Evolutionary conservation across 176 grass and related monocot species (phyloP), one percentile per base, ranked within the genome.

Genomic region (Echinochloa phyllopogon): DNA sequence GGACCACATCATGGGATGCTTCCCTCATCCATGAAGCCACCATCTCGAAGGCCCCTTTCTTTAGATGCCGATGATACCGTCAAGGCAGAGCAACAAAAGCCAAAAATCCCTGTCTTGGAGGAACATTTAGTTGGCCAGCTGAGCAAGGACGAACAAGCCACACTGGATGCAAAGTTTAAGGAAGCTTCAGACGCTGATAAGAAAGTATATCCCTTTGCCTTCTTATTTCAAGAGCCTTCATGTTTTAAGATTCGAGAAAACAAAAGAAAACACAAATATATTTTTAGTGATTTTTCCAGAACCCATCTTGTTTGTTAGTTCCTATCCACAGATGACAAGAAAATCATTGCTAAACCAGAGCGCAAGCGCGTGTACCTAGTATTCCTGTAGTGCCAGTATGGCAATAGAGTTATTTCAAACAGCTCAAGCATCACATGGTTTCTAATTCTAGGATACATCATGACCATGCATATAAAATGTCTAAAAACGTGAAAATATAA

Each of bases 131-230:
- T 92, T 84, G 86, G 93, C 76, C 97, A 99, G 81, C 88, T 99
- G 60, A 99, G 97, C 90, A 99, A 96, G 84, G 97, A 99, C 59
- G 97, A 99, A 69, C 89, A 94, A 71, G 76, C 65, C 76, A 41
- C 90, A 64, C 85, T 99, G 20, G 91, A 90, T 42, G 86, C 88
- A 16, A 99, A 92, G 86, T 99, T 96, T 87, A 91, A 92, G 74
- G 97, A 99, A 83, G 94, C 97, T 70, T 88, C 94, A 83, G 97
- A 96, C 69, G 91, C 97, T 64, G 97, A 99, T 72, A 94, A 92
- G 87, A 99, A 96, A 38, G 97, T 92, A 89, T 74, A 17, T 59
- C 50, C n/a, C 50, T 57, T 49, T 11, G 17, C 52, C 4, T 0
- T 49, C n/a, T 61, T 80, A 47, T 87, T 50, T 57, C 11, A 77